Evolutionary conservation across 306 rosid species (phyloP).

Genomic region (Prunus armeniaca): DNA sequence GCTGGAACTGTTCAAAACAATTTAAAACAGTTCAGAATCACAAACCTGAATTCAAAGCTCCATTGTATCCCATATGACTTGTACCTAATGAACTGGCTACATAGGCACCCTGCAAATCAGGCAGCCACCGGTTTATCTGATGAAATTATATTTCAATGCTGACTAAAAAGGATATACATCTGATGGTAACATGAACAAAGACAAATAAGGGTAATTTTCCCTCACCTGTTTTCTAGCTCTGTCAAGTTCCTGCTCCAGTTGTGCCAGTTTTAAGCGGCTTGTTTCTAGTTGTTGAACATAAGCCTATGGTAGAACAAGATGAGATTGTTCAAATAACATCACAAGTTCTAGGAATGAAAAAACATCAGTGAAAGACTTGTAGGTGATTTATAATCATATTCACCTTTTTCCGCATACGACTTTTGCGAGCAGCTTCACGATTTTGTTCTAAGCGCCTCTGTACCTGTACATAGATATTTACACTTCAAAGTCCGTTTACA

Average conservation of each 20-base stretch:
- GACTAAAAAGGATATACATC: not conserved
- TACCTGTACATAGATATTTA: conserved; percentile 34
- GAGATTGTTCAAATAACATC: conserved; percentile 10
- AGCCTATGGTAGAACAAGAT: conserved; percentile 46
- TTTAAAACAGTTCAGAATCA: conserved; percentile 13
- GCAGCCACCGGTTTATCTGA: conserved; percentile 20
- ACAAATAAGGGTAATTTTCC: conserved; percentile 13
- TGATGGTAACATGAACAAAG: not conserved
- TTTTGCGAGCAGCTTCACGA: conserved; percentile 88
- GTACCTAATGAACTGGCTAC: conserved; percentile 39
- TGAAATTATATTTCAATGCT: not conserved
- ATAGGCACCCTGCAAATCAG: conserved; percentile 48
- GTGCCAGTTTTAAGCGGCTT: conserved; percentile 74
- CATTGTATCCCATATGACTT: conserved; percentile 45
- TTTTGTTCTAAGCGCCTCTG: conserved; percentile 79
- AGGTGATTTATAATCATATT: not conserved
- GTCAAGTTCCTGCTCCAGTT: conserved; percentile 71
- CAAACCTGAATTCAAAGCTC: conserved; percentile 63
- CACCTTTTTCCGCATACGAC: conserved; percentile 79
- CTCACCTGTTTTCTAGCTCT: conserved; percentile 70
- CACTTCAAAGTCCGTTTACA: conserved; percentile 4
- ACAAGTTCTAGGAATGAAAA: not conserved
- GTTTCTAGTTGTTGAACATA: conserved; percentile 89
- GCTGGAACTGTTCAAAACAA: too few species aligned
- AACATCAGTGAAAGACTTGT: not conserved